Percentiles rank a stretch among this genome's conserved stretches.
phyloP scores from a whole-genome alignment of 2,329 filamentous ascomycete genomes.

The Trichoderma endophyticum region DNA sequence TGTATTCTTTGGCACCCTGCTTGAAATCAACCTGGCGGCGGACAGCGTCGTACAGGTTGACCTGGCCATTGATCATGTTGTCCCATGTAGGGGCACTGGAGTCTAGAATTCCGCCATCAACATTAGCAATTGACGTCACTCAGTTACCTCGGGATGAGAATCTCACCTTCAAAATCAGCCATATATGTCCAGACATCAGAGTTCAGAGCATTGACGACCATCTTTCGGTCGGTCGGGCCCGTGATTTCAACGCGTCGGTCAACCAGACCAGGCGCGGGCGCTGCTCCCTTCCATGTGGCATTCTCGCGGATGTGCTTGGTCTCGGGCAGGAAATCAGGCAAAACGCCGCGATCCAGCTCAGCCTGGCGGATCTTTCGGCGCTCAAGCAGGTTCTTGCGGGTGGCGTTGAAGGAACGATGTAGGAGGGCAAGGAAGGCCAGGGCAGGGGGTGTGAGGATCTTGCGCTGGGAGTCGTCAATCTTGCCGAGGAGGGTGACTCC shows the following conservation, averaged over 20 bases:
- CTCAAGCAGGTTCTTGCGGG: constrained; percentile 84
- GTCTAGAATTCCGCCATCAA: constrained; percentile 50
- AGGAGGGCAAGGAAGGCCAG: constrained; percentile 90
- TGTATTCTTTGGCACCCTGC: constrained; percentile 93
- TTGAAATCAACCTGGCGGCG: constrained; percentile 95
- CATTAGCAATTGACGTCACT: background rate
- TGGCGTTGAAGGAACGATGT: constrained; percentile 89
- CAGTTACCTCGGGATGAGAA: background rate
- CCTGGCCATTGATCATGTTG: constrained; percentile 98
- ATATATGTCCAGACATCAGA: constrained; percentile 98
- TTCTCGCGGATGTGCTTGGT: constrained; percentile 94
- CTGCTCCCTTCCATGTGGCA: constrained; percentile 86
- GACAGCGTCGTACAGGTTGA: constrained; percentile 96
- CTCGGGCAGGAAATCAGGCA: constrained; percentile 94
- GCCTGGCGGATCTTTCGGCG: constrained; percentile 82
- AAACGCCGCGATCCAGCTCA: constrained; percentile 83
- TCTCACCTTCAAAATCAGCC: constrained; percentile 93
- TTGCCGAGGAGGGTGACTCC: constrained; percentile 83
- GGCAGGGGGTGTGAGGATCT: constrained; percentile 89
- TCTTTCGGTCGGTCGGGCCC: constrained; percentile 94
- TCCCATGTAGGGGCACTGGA: constrained; percentile 96
- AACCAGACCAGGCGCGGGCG: constrained; percentile 85
- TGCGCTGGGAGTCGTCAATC: constrained; percentile 74
- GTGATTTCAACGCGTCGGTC: constrained; percentile 97
- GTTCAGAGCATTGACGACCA: constrained; percentile 97